phyloP scores from a whole-genome alignment of 805 yeast species.

The Candida odintsovae region DNA sequence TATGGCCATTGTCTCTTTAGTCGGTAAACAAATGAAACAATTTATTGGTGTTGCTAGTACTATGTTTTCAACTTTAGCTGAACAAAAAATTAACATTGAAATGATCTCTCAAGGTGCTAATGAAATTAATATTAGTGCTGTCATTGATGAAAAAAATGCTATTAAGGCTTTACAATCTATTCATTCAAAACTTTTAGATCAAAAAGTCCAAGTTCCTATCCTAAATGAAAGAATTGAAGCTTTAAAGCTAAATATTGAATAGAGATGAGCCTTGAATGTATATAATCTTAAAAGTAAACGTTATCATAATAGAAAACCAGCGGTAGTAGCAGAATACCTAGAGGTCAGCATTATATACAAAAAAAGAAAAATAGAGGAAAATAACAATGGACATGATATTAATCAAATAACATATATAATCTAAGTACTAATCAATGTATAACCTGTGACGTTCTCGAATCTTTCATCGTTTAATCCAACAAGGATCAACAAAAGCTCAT shows the following conservation, averaged over 20 bases:
- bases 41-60: slow-evolving; percentile 95
- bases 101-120: slow-evolving; percentile 99
- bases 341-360: no score
- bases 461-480: slow-evolving; percentile 62
- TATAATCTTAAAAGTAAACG: no score
- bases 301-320: background rate
- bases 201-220: slow-evolving; percentile 24
- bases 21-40: slow-evolving; percentile 96
- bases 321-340: no score
- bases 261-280: background rate
- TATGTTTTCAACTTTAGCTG: slow-evolving; percentile 92
- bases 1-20: slow-evolving; percentile 88
- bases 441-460: slow-evolving; percentile 70
- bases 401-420: background rate
- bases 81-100: slow-evolving; percentile 87
- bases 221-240: slow-evolving; percentile 41
- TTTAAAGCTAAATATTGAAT: background rate
- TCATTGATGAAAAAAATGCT: slow-evolving; percentile 77
- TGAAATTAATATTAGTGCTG: slow-evolving; percentile 95
- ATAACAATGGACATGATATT: no score
- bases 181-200: slow-evolving; percentile 69
- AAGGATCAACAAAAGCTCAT: slow-evolving; percentile 59
- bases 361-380: background rate
- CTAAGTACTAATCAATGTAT: slow-evolving; percentile 57
- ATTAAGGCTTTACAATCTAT: slow-evolving; percentile 80